Base-by-base conservation (phyloP, 2,329 filamentous ascomycete genomes). In the Lecanosticta acicola region DNA sequence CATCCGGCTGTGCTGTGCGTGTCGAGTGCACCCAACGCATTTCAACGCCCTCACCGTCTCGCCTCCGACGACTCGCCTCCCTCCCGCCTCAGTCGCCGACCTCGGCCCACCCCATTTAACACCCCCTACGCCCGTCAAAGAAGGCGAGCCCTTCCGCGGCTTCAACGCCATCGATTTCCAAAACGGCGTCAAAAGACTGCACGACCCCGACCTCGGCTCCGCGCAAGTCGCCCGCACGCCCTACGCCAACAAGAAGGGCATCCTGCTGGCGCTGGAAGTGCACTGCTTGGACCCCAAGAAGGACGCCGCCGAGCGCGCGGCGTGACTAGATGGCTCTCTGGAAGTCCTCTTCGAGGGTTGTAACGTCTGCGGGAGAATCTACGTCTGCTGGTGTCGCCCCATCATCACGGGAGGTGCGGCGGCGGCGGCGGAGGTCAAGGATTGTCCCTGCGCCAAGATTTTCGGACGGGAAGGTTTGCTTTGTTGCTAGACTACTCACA, bases 1-100 rank as follows among this genome's bases (percentile, higher is more conserved):
- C 10, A 58, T 65, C 32, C 54, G 53, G 11, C 51, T 64, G 33
- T 54, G 54, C 19, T 61, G 59, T 42, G 57, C 58, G 4, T 63
- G 59, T 45, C 57, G 61, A 32, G 55, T 65, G 2, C 53, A 57
- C 32, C 29, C 50, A 3, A 44, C 57, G 7, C 60, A 63, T 36
- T 64, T 64, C 45, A 39, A 43, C 26, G 43, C 48, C 7, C 40
- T 65, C 33, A 61, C 59, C 21, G 46, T 45, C 10, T 43, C 51
- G 7, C 44, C 47, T 4, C 35, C 43, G 17, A 32, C 18, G 13
- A 43, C 41, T 21, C 35, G 26, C 29, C 41, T 41, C 8, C 41
- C 43, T n/a, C n/a, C n/a, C n/a, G 20, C 35, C 39, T 16, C 33
- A 37, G 33, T n/a, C 34, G 13, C 19, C 20, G 24, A 21, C 24